Evolutionary conservation across 2,329 filamentous ascomycete genomes (phyloP), one percentile per base, ranked within the genome.

Genomic region (Colletotrichum sp.): DNA sequence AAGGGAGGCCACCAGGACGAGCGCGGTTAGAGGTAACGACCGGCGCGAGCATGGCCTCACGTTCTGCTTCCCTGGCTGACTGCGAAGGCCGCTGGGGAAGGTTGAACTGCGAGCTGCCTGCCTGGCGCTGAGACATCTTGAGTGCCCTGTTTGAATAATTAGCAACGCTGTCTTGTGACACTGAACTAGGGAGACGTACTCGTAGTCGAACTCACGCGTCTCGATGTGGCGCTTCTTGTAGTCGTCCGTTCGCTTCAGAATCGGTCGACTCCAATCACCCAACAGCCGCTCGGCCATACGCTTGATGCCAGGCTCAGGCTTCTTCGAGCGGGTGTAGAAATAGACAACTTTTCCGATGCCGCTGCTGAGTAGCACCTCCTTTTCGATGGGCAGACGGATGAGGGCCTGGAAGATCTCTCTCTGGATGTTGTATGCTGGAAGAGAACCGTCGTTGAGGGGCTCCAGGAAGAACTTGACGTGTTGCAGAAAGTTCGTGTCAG

Each of bases 381-480:
- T 98, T 82, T 96, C 94, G 78, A 98, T 95, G 7, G 95, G 96
- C 7, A 98, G 90, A 80, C 92, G 93, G 21, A 90, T 91, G 48
- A 99, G 89, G 28, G 95, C 94, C 30, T 91, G 91, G 83, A 99
- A 97, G 58, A 99, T 91, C 83, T 98, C 96, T 76, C 96, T 95
- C 86, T 99, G 97, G 79, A 99, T 98, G 82, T 97, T 97, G 87
- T 98, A 99, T 34, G 97, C 96, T 0, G 97, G 97, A 65, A 99
- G 90, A 76, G 95, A 96, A 73, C 96, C 97, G 82, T 98, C 96
- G 80, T 96, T 96, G 61, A 98, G 90, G 1, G 97, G 97, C 83
- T 99, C 97, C 26, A 99, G 91, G 89, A 98, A 98, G 90, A 98
- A 98, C 82, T 96, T 96, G 81, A 99, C 95, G 16, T 96, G 95